Evolutionary conservation across 2,329 filamentous ascomycete genomes (phyloP).

Genomic region (Penicillium paneum): DNA sequence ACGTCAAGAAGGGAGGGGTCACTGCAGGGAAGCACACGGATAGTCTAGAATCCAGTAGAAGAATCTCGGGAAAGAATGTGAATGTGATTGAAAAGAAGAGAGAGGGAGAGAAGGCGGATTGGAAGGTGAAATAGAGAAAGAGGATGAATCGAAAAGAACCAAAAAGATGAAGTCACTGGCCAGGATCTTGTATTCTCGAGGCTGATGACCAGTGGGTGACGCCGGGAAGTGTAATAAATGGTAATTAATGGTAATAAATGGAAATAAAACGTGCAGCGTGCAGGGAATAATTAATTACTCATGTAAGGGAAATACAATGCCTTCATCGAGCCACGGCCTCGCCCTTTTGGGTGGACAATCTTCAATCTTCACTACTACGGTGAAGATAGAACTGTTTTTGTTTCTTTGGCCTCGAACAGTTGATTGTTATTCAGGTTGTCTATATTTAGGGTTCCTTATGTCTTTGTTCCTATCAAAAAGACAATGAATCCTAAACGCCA

Average conservation of each 20-base stretch:
- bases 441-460: background rate
- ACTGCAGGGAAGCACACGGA: slow-evolving; percentile 20
- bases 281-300: background rate
- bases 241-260: slow-evolving; percentile 4
- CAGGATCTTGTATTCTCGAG: background rate
- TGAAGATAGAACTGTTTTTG: background rate
- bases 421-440: background rate
- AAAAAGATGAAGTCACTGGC: slow-evolving; percentile 1
- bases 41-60: slow-evolving; percentile 15
- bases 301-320: slow-evolving; percentile 7
- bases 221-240: background rate
- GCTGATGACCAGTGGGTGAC: background rate
- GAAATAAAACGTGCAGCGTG: background rate
- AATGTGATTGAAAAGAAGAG: background rate
- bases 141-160: background rate
- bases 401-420: background rate
- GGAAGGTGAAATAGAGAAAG: background rate
- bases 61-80: background rate
- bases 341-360: background rate
- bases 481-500: background rate
- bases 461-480: background rate
- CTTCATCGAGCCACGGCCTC: background rate
- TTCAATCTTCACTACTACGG: background rate
- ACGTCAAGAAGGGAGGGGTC: slow-evolving; percentile 27
- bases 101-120: background rate